phyloP scores from a whole-genome alignment of 2,329 filamentous ascomycete genomes.

The Paradendryphiella salina region DNA sequence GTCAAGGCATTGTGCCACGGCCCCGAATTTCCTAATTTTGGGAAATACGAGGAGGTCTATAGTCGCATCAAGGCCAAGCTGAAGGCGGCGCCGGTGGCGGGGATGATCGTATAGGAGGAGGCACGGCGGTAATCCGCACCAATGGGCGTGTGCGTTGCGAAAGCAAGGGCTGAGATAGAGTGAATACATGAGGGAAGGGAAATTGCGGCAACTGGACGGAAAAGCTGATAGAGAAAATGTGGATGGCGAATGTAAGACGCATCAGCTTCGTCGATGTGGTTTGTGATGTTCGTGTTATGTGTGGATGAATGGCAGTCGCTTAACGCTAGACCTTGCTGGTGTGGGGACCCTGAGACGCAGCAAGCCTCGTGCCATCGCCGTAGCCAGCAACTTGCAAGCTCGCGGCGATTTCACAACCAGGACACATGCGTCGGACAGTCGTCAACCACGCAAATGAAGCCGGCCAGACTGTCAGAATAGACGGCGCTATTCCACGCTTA shows the following conservation, averaged over 20 bases:
- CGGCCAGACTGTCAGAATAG: background rate
- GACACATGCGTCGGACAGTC: background rate
- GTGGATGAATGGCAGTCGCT: slow-evolving; percentile 6
- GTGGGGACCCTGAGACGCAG: slow-evolving; percentile 26
- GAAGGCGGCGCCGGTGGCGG: background rate
- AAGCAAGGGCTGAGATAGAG: too few relatives aligned
- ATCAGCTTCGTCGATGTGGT: background rate
- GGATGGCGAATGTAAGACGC: background rate
- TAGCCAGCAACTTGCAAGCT: background rate
- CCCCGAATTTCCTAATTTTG: slow-evolving; percentile 30
- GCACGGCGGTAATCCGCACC: background rate
- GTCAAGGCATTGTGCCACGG: slow-evolving; percentile 37
- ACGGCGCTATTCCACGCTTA: background rate
- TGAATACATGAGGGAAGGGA: background rate
- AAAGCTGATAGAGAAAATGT: background rate
- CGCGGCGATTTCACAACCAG: background rate
- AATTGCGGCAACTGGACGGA: background rate
- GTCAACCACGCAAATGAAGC: background rate
- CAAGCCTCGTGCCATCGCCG: slow-evolving; percentile 15
- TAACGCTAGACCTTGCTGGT: slow-evolving; percentile 14
- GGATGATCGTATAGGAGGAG: background rate
- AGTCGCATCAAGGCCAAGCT: slow-evolving; percentile 25
- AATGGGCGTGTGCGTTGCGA: background rate
- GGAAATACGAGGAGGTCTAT: slow-evolving; percentile 27
- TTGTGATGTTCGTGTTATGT: background rate